These are phyloP conservation scores for Harrya chromipes DNA, from an alignment of 768 basidiomycete genomes.

Conservation along the genomic window DNA sequence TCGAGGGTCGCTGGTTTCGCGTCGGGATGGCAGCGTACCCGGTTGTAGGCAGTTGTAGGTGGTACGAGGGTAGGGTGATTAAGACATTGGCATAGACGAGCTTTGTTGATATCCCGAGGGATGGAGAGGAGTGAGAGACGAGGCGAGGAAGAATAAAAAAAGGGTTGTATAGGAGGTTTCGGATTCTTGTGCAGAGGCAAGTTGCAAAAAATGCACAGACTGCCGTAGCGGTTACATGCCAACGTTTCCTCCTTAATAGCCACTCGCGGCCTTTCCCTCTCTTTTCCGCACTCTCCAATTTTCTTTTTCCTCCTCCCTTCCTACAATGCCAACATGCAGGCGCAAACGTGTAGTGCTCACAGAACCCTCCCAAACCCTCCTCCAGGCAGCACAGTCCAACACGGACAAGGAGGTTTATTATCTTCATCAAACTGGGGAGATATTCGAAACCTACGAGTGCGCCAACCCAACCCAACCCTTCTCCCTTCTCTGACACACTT, in stretches of 20 bases:
- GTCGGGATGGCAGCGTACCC: slow-evolving; percentile 7
- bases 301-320: slow-evolving; percentile 43
- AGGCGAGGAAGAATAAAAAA: slow-evolving; percentile 1
- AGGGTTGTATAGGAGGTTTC: slow-evolving; percentile 15
- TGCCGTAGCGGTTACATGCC: slow-evolving; percentile 36
- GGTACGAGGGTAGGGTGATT: not conserved
- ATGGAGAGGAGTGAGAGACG: not conserved
- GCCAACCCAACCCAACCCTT: slow-evolving; percentile 32
- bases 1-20: slow-evolving; percentile 8
- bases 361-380: slow-evolving; percentile 69
- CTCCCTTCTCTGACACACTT: slow-evolving; percentile 24
- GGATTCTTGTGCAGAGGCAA: slow-evolving; percentile 24
- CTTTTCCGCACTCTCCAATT: slow-evolving; percentile 52
- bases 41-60: not conserved
- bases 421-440: slow-evolving; percentile 93
- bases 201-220: slow-evolving; percentile 30
- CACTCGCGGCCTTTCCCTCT: slow-evolving; percentile 55
- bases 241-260: slow-evolving; percentile 55
- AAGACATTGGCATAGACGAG: slow-evolving; percentile 4
- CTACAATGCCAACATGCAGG: slow-evolving; percentile 80
- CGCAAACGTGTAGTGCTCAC: slow-evolving; percentile 89
- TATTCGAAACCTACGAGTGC: slow-evolving; percentile 95
- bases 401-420: slow-evolving; percentile 81
- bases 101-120: not conserved
- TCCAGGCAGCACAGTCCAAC: slow-evolving; percentile 60